Conservation (phyloP, 2,329 filamentous ascomycete genomes). For the Stagonosporopsis vannaccii region DNA sequence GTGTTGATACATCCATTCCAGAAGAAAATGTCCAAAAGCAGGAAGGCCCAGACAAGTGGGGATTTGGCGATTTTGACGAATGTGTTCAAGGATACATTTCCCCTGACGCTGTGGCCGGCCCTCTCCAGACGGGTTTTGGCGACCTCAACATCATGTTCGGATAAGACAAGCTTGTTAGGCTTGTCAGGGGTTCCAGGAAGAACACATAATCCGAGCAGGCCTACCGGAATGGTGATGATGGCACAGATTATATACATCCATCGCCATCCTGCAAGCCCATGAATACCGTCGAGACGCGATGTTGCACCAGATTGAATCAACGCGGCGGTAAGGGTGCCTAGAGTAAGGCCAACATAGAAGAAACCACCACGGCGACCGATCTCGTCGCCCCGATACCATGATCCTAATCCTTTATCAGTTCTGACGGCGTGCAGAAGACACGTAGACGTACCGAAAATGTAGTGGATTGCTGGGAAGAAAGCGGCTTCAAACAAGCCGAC, state of each 20-base stretch:
- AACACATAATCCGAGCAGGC: slow-evolving; percentile 59
- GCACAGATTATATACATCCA: slow-evolving; percentile 49
- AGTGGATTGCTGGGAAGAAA: slow-evolving; percentile 49
- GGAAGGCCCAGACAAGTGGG: slow-evolving; percentile 60
- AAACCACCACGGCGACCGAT: slow-evolving; percentile 58
- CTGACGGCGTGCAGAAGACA: neutral
- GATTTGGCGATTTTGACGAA: slow-evolving; percentile 41
- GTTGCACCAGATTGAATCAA: slow-evolving; percentile 52
- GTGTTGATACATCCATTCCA: slow-evolving; percentile 62
- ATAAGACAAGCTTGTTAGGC: slow-evolving; percentile 59
- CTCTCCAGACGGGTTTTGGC: slow-evolving; percentile 56
- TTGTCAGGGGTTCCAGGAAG: slow-evolving; percentile 61
- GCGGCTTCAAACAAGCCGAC: slow-evolving; percentile 62
- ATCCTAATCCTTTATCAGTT: slow-evolving; percentile 37
- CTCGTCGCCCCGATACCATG: slow-evolving; percentile 58
- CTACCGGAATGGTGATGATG: slow-evolving; percentile 65
- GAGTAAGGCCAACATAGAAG: slow-evolving; percentile 60
- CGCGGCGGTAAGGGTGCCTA: slow-evolving; percentile 62
- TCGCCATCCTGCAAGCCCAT: slow-evolving; percentile 49
- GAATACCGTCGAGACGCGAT: slow-evolving; percentile 64
- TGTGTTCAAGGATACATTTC: slow-evolving; percentile 28
- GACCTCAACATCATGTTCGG: slow-evolving; percentile 56
- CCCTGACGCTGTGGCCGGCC: slow-evolving; percentile 49
- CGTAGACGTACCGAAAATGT: slow-evolving; percentile 32
- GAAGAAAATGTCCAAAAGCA: slow-evolving; percentile 63